phyloP scores from a whole-genome alignment of 176 grass and related monocot species.

The Alloteropsis semialata region DNA sequence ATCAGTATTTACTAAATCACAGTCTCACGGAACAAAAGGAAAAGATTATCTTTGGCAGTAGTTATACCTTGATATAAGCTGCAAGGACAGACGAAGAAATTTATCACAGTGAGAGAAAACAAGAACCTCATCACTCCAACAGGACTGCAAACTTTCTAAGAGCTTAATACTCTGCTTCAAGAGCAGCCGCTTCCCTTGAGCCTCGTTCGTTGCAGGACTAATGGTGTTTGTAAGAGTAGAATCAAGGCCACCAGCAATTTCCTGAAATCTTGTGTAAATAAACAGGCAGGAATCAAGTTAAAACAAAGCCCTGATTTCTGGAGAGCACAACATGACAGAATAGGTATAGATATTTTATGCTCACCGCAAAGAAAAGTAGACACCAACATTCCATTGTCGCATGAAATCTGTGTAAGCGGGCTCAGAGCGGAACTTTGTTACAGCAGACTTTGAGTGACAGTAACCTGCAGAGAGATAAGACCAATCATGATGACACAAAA shows the following conservation, averaged over 20 bases:
- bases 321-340: not conserved
- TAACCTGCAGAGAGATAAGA: conserved; percentile 46
- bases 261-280: conserved; percentile 85
- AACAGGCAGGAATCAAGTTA: conserved; percentile 31
- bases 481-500: not conserved
- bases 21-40: conserved; percentile 1
- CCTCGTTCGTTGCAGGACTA: conserved; percentile 42
- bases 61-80: conserved; percentile 89
- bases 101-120: conserved; percentile 91
- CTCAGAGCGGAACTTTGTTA: conserved; percentile 76
- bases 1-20: conserved; percentile 27
- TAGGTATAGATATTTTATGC: conserved; percentile 1
- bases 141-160: conserved; percentile 78
- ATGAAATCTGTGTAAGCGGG: conserved; percentile 75
- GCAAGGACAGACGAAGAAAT: conserved; percentile 88
- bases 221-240: conserved; percentile 56
- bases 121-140: conserved; percentile 94
- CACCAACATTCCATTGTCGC: conserved; percentile 89
- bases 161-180: conserved; percentile 89
- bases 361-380: conserved; percentile 96
- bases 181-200: conserved; percentile 45
- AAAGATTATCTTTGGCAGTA: not conserved
- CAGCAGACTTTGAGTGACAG: conserved; percentile 66
- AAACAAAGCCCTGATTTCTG: conserved; percentile 3
- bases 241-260: conserved; percentile 95